Conservation (phyloP, 805 yeast species). For the Cyberlindnera maclurae region DNA sequence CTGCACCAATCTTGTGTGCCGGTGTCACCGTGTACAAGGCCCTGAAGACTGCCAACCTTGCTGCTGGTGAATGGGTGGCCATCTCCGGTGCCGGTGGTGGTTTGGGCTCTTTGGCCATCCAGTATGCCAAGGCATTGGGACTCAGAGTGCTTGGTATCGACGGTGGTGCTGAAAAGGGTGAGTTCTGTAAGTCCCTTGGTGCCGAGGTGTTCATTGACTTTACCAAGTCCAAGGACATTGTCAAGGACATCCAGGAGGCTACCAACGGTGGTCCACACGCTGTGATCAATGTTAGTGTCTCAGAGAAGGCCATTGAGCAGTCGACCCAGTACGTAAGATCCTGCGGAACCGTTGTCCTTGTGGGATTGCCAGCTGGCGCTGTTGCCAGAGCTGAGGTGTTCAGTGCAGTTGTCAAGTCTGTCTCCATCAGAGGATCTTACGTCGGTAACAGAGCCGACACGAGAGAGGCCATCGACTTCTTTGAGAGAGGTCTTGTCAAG, state of each 20-base stretch:
- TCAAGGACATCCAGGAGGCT: conserved; percentile 35
- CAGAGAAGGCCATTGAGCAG: conserved; percentile 43
- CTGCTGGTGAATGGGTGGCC: conserved; percentile 68
- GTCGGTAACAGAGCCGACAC: conserved; percentile 31
- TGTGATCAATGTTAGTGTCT: conserved; percentile 49
- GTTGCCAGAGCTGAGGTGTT: conserved; percentile 39
- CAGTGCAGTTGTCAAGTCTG: conserved; percentile 41
- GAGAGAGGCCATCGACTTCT: conserved; percentile 64
- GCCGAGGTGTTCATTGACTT: conserved; percentile 59
- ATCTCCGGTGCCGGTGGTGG: conserved; percentile 82
- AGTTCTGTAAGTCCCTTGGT: conserved; percentile 46
- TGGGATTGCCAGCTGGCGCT: conserved; percentile 53
- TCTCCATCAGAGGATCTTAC: conserved; percentile 34
- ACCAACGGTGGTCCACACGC: conserved; percentile 66
- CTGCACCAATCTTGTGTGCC: conserved; percentile 53
- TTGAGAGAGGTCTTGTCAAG: conserved; percentile 53
- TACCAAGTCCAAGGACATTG: conserved; percentile 43
- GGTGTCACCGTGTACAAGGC: conserved; percentile 53
- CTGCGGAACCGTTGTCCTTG: conserved; percentile 55
- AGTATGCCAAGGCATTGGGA: conserved; percentile 74
- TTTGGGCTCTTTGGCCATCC: conserved; percentile 68
- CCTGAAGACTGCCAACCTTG: conserved; percentile 47
- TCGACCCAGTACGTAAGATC: conserved; percentile 47
- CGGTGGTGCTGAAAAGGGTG: conserved; percentile 64
- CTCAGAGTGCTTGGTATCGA: conserved; percentile 64